phyloP scores from a whole-genome alignment of 345 rosid genomes.

The Euphorbia tirucalli region DNA sequence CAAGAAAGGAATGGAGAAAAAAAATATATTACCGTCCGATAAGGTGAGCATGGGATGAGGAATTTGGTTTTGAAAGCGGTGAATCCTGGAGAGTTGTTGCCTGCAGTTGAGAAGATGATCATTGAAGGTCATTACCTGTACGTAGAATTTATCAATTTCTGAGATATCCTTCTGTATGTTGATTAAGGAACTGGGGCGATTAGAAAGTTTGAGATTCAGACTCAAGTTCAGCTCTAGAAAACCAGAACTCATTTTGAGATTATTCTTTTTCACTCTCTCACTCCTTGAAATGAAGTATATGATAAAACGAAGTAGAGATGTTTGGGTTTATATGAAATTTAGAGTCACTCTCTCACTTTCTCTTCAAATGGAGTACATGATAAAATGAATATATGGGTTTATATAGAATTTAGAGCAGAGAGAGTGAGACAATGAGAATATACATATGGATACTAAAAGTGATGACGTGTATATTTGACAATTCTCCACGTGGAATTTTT shows the following conservation, averaged over 20 bases:
- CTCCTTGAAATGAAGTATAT: no score
- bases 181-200: slow-evolving; percentile 9
- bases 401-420: no score
- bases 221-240: slow-evolving; percentile 9
- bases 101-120: slow-evolving; percentile 20
- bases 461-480: background rate
- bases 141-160: background rate
- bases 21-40: slow-evolving; percentile 19
- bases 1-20: background rate
- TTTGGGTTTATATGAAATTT: background rate
- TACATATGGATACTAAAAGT: no score
- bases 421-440: no score
- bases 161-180: slow-evolving; percentile 20
- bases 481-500: background rate
- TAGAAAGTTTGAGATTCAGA: slow-evolving; percentile 22
- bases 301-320: no score
- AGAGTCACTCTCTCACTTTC: no score
- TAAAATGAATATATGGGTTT: no score
- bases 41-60: slow-evolving; percentile 26
- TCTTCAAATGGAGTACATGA: no score
- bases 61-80: slow-evolving; percentile 6
- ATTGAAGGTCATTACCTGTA: slow-evolving; percentile 15
- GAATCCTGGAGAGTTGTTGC: slow-evolving; percentile 16
- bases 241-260: slow-evolving; percentile 9
- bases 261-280: background rate